Evolutionary conservation across 371 early-diverging fungal genomes (phyloP), one percentile per base, ranked within the genome.

Genomic region (Mortierella sp.): DNA sequence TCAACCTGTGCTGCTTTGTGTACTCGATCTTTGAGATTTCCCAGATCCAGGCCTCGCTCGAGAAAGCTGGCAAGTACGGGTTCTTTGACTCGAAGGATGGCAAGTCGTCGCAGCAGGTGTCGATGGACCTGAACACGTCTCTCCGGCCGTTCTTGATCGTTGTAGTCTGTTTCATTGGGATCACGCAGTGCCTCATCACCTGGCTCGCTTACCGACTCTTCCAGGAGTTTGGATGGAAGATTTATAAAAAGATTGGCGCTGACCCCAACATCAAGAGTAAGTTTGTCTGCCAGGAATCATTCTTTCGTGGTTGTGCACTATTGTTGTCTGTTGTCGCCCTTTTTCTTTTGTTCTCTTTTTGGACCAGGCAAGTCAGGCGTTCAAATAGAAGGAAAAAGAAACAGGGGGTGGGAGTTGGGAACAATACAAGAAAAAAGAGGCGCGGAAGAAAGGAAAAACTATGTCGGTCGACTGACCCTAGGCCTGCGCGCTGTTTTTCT

Each of bases 171-270:
- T 66, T 85, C 68, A 71, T 81, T 64, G 80, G 77, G 1, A 13
- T 87, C 44, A 71, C 76, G 1, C 82, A 85, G 50, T 61, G 71
- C 14, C 45, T 77, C 3, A 48, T 81, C 19, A 66, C 74, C 13
- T 85, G 75, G 74, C 52, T 87, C 19, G 83, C 73, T 11, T 86
- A 83, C 69, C 78, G 73, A 26, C 87, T 96, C 44, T 97, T 96
- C 83, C 91, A 91, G 65, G 95, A 96, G 85, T 97, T 96, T 88
- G 97, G 97, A 50, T 97, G 97, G 97, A 94, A 93, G 79, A 95
- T 97, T 44, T 97, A 96, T 87, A 97, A 97, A 85, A 92, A 94
- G 86, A 96, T 97, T 81, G 98, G 98, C 3, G 97, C 98, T 7
- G 97, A 97, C 83, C 89, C 96, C 66, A 86, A 89, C 41, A 96